Evolutionary conservation across 179 eudicot genomes (phyloP), one percentile per base, ranked within the genome.

Genomic region (Beta macrorhiza): DNA sequence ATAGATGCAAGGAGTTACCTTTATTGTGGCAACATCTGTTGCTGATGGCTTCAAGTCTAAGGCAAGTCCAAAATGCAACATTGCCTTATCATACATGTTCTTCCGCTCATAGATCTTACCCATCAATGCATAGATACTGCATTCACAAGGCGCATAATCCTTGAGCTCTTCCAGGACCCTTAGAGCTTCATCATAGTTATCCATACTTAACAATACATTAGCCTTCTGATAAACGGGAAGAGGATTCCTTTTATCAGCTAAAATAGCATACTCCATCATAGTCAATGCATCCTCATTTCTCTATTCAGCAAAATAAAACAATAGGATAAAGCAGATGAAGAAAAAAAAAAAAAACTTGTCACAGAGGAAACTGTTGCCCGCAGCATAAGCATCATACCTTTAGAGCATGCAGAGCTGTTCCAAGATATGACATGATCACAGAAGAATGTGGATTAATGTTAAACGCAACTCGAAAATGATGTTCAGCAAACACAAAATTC

Each of bases 11-110:
- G 42, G 42, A 72, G 67, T 78, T 85, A 95, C 99, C 98, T 97
- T 97, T 67, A 97, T 97, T 72, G 91, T 80, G 78, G 99, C 99
- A 79, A 97, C 98, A 89, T 97, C 99, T 37, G 98, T 89, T 79
- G 99, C 97, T 56, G 98, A 91, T 67, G 99, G 99, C 89, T 95
- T 97, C 90, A 97, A 84, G 89, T 97, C 99, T 83, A 97, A 87
- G 72, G 98, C 98, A 74, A 90, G 87, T 86, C 99, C 99, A 78
- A 97, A 97, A 87, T 95, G 93, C 87, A 95, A 93, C 99, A 97
- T 95, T 51, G 99, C 98, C 81, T 86, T 92, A 82, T 95, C 98
- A 61, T 91, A 88, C 92, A 89, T 87, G 84, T 87, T 89, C 37
- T 83, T 87, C 72, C 91, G 88, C 88, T 97, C 93, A 71, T 95